A percentile compares a stretch with the other conserved stretches of the same genome.
These are phyloP conservation scores for Micromonas commoda DNA, from an alignment of 139 green algal genomes.

Conservation along the genomic window DNA sequence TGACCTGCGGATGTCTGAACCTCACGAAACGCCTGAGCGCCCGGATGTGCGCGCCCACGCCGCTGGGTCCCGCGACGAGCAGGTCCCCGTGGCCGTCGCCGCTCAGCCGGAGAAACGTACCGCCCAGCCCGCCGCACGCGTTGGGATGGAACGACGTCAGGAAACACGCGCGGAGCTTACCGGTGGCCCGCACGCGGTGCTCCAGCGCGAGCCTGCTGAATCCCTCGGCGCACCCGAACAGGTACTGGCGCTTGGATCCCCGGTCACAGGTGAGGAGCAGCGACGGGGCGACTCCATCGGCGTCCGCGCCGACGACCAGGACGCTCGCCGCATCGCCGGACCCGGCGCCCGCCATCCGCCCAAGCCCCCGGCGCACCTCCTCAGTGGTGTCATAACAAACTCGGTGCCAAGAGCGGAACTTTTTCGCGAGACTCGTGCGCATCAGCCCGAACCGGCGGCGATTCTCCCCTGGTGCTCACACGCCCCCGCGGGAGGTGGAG, in stretches of 20 bases:
- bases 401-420: no score
- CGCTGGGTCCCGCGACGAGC: neutral
- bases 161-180: neutral
- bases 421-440: no score
- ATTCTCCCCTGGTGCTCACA: no score
- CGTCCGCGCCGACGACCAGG: neutral
- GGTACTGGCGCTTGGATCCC: neutral
- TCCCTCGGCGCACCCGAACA: slow-evolving; percentile 4
- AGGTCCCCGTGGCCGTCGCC: slow-evolving; percentile 3
- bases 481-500: neutral
- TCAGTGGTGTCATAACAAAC: no score
- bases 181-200: neutral
- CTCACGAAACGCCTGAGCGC: neutral
- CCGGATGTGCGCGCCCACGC: neutral
- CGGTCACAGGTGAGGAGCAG: neutral
- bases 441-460: no score
- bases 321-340: neutral
- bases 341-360: no score
- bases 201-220: neutral
- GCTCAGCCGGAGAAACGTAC: neutral
- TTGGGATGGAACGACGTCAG: neutral
- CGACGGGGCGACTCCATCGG: neutral
- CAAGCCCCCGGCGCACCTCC: no score
- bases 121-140: neutral
- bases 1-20: neutral